Evolutionary conservation across 139 green algal genomes (phyloP), one percentile per base, ranked within the genome.

Genomic region (Coccomyxa sp.): DNA sequence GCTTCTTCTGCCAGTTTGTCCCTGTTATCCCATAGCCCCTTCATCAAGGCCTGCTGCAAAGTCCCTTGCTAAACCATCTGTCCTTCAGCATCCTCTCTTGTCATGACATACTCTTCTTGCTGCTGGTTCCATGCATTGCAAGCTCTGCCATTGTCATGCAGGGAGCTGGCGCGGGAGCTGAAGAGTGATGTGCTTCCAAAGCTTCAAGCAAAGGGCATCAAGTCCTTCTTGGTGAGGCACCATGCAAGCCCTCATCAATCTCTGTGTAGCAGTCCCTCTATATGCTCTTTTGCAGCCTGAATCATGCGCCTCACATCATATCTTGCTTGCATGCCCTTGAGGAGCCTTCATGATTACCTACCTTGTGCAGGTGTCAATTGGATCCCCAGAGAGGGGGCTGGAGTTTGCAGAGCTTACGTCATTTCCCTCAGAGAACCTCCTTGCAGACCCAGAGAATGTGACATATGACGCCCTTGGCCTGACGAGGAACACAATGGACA

Each of bases 151-250:
- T 74, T 8, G 58, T 34, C 33, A 55, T 22, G 58, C 82, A 86
- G 82, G 88, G 89, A 95, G 90, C 87, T 95, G 82, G 92, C 89
- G 0, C 85, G 84, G 38, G 84, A 96, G 83, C 87, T 97, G 55
- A 76, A 82, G 0, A 70, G 89, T 3, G 92, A 97, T 40, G 81
- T 97, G 70, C 90, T 92, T 82, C 92, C 93, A 24, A 73, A 83
- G 78, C 82, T 97, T 34, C 89, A 93, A 50, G 81, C 77, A 16
- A 69, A 76, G 14, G 83, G 79, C 41, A 79, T 93, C 39, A 93
- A 92, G 78, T 79, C 96, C 34, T 90, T 91, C 55, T 74, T 96
- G 36, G 84, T 64, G 50, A 18, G 50, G 27, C 50, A 18, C 2
- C 50, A 18, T 12, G 22, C 50, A 3, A 22, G 5, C 27, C 18